Percentiles rank a stretch among this genome's conserved stretches.
phyloP scores from a whole-genome alignment of 1,284 basidiomycete genomes.

The Anthracocystis walkeri region DNA sequence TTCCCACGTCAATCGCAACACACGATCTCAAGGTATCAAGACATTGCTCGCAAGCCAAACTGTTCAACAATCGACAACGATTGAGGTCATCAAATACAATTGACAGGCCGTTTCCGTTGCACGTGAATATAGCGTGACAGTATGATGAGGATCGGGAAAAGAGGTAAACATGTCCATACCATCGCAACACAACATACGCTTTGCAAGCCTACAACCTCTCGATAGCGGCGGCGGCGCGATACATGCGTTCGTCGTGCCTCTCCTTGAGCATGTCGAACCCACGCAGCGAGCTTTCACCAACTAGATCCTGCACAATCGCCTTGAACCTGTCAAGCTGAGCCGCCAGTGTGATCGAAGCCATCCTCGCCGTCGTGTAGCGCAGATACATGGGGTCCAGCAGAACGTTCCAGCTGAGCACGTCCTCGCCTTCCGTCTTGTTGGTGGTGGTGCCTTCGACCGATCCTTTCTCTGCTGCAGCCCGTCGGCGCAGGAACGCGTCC shows the following conservation, averaged over 20 bases:
- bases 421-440: conserved; percentile 12
- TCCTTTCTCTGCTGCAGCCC: conserved; percentile 8
- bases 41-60: too few relatives aligned
- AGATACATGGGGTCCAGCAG: conserved; percentile 53
- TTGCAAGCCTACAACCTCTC: conserved; percentile 4
- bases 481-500: conserved; percentile 24
- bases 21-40: too few relatives aligned
- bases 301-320: conserved; percentile 49
- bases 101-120: too few relatives aligned
- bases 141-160: background rate
- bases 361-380: conserved; percentile 47
- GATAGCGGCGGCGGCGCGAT: conserved; percentile 7
- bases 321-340: conserved; percentile 52
- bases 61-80: too few relatives aligned
- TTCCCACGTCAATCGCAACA: too few relatives aligned
- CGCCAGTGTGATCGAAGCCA: conserved; percentile 52
- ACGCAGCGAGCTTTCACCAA: conserved; percentile 47
- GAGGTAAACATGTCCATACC: too few relatives aligned
- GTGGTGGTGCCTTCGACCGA: background rate
- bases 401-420: conserved; percentile 40
- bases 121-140: too few relatives aligned
- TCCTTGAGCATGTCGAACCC: conserved; percentile 49
- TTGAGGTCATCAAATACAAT: too few relatives aligned
- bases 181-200: too few relatives aligned
- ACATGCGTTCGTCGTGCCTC: conserved; percentile 29